Conservation (phyloP, 768 basidiomycete species). For the Termitomyces sp. region DNA sequence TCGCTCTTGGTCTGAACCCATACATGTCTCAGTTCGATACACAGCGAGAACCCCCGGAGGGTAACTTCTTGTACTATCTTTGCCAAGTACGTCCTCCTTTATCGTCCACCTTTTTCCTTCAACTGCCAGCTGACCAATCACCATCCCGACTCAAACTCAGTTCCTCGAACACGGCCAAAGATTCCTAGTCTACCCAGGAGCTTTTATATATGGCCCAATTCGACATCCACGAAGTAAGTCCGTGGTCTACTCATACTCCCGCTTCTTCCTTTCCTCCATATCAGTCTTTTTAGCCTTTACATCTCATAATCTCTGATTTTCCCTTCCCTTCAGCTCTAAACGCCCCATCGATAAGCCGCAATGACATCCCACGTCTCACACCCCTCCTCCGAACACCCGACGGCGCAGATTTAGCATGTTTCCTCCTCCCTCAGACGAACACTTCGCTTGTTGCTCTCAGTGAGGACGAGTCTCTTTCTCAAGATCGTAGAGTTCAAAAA, state of each 20-base stretch:
- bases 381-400: not conserved
- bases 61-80: not conserved
- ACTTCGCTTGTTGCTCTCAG: not conserved
- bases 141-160: not conserved
- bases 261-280: too few species aligned
- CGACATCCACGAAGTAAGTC: not conserved
- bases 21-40: not conserved
- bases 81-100: not conserved
- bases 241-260: too few species aligned
- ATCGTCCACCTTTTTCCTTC: not conserved
- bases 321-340: not conserved
- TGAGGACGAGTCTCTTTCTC: not conserved
- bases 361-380: not conserved
- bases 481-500: too few species aligned
- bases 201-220: not conserved
- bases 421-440: not conserved
- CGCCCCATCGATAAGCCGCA: not conserved
- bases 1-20: too few species aligned
- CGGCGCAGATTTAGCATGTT: not conserved
- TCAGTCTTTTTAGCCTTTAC: too few species aligned
- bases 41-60: not conserved
- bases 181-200: not conserved
- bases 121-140: not conserved
- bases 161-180: not conserved
- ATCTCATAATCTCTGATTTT: too few species aligned